These are phyloP conservation scores for Phytopythium mirpurense DNA, from an alignment of 352 stramenopile species.

Conservation along the genomic window DNA sequence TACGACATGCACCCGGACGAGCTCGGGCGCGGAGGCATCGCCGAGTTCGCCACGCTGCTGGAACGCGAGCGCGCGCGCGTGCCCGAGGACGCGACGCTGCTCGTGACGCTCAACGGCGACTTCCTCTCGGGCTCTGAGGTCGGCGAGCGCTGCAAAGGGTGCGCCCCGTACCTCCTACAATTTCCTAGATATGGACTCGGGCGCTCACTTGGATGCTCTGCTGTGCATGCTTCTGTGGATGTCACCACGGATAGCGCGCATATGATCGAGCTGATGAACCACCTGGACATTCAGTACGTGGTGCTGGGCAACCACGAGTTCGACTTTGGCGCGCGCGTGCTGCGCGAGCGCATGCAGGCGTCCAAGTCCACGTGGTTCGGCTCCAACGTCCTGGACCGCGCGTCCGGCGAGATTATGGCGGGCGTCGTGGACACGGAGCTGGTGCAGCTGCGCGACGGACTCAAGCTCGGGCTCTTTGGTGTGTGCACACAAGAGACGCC, in stretches of 20 bases:
- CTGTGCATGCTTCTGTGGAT: not conserved
- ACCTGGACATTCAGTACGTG: conserved; percentile 44
- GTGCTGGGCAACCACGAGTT: conserved; percentile 62
- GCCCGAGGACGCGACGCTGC: conserved; percentile 26
- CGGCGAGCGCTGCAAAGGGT: conserved; percentile 39
- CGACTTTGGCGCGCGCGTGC: conserved; percentile 35
- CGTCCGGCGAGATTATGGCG: conserved; percentile 20
- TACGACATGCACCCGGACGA: conserved; percentile 47
- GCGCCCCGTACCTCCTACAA: not conserved
- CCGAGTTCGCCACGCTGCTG: conserved; percentile 37
- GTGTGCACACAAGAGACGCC: conserved; percentile 48
- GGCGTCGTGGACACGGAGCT: conserved; percentile 33
- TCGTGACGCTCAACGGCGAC: conserved; percentile 53
- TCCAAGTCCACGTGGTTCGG: conserved; percentile 50
- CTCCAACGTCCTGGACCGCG: conserved; percentile 35
- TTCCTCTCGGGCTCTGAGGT: conserved; percentile 45
- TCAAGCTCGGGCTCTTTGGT: conserved; percentile 47
- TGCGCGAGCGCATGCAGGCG: conserved; percentile 30
- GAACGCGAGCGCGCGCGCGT: conserved; percentile 26
- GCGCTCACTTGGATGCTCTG: not conserved
- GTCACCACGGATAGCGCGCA: not conserved
- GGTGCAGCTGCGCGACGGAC: conserved; percentile 21
- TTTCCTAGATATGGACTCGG: not conserved
- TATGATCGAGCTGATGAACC: conserved; percentile 24
- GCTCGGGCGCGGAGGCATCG: conserved; percentile 31